Evolutionary conservation across 2,329 filamentous ascomycete species (phyloP).

Genomic region (Cadophora sp.): DNA sequence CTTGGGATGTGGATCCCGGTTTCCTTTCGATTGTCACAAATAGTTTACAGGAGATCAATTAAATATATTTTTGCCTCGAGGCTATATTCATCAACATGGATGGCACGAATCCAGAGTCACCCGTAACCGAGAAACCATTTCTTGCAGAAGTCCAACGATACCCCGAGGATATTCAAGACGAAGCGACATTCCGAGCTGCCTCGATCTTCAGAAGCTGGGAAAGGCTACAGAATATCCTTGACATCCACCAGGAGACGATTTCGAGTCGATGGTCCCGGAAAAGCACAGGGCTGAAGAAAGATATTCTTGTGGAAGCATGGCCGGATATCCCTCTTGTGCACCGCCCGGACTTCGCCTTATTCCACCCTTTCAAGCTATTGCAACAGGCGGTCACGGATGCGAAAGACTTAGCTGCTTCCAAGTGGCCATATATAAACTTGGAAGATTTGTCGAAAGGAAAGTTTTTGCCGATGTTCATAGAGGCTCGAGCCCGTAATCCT

Average conservation of each 20-base stretch:
- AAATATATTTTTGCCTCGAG: background rate
- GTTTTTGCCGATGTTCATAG: background rate
- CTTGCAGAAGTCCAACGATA: background rate
- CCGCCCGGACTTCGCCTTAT: constrained; percentile 11
- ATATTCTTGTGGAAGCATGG: background rate
- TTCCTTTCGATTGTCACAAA: background rate
- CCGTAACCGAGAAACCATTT: background rate
- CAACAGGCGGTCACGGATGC: background rate
- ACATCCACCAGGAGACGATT: background rate
- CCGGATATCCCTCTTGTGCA: constrained; percentile 6
- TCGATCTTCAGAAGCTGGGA: constrained; percentile 4
- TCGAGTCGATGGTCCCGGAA: background rate
- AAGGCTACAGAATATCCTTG: background rate
- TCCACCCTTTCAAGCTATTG: background rate
- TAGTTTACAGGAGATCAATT: background rate
- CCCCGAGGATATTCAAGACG: constrained; percentile 4
- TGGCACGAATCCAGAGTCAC: background rate
- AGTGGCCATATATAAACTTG: background rate
- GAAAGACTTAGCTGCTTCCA: background rate
- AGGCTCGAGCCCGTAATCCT: background rate
- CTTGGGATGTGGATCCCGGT: background rate
- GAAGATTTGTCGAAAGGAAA: constrained; percentile 1
- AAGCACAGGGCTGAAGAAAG: background rate
- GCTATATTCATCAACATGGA: background rate
- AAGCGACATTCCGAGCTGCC: background rate